Evolutionary conservation across 2,329 filamentous ascomycete species (phyloP).

Genomic region (Nothopassalora personata): DNA sequence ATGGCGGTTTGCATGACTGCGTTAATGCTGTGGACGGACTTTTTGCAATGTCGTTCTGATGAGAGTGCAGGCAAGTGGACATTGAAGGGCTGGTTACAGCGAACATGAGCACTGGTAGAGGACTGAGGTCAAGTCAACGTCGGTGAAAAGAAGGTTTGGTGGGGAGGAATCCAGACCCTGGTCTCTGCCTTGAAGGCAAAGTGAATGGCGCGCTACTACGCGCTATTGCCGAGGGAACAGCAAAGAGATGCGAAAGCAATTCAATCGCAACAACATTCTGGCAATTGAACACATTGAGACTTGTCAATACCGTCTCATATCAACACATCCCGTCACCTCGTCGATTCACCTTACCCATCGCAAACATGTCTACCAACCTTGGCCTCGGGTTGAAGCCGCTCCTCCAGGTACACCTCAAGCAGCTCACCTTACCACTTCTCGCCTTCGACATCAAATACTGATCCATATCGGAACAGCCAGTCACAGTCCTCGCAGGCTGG

Average conservation of each 20-base stretch:
- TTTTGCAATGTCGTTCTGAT: too few species aligned
- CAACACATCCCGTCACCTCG: not conserved
- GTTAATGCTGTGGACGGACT: too few species aligned
- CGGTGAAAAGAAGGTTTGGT: not conserved
- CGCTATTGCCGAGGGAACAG: not conserved
- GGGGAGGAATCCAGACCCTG: not conserved
- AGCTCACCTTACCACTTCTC: not conserved
- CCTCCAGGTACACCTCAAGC: not conserved
- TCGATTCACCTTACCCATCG: not conserved
- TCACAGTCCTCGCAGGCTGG: slow-evolving; percentile 34
- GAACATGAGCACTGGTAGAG: too few species aligned
- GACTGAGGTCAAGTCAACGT: not conserved
- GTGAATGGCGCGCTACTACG: not conserved
- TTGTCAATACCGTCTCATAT: not conserved
- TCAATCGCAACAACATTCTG: not conserved
- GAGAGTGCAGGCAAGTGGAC: too few species aligned
- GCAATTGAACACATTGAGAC: not conserved
- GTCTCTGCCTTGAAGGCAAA: not conserved
- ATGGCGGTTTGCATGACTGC: too few species aligned
- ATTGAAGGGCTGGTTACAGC: too few species aligned
- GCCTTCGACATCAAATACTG: not conserved
- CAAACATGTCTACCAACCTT: slow-evolving; percentile 1
- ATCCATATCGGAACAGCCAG: not conserved
- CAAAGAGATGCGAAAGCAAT: not conserved
- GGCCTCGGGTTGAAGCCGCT: slow-evolving; percentile 1